Percentiles rank a stretch among this genome's conserved stretches.
Conservation (phyloP, 768 basidiomycete genomes). For the Collybia sordida region DNA sequence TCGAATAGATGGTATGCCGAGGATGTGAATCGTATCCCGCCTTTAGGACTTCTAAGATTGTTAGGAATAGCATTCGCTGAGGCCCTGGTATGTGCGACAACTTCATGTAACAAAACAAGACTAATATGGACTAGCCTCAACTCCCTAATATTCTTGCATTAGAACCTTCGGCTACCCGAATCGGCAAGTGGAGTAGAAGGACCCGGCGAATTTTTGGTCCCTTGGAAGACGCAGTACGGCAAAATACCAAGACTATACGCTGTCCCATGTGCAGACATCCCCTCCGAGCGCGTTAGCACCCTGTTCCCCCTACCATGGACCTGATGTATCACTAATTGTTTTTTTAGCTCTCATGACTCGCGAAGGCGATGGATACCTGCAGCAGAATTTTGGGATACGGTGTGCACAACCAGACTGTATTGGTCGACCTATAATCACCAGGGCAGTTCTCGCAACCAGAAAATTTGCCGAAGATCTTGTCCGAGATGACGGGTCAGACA, state of each 20-base stretch:
- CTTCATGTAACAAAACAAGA: not conserved
- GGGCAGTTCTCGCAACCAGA: slow-evolving; percentile 1
- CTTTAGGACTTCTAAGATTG: not conserved
- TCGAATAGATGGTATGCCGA: slow-evolving; percentile 12
- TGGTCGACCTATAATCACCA: slow-evolving; percentile 1
- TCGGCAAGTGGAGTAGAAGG: not conserved
- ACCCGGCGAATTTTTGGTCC: slow-evolving; percentile 9
- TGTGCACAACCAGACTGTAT: slow-evolving; percentile 3
- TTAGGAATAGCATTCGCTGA: not conserved
- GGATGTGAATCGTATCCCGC: slow-evolving; percentile 6
- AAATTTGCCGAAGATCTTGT: slow-evolving; percentile 11
- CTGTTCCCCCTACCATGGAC: not conserved
- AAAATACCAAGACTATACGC: slow-evolving; percentile 9
- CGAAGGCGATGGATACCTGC: slow-evolving; percentile 10
- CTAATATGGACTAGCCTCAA: not conserved
- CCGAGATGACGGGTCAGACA: not conserved
- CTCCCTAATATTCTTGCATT: not conserved
- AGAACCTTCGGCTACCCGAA: not conserved
- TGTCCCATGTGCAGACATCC: slow-evolving; percentile 19
- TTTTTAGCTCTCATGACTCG: slow-evolving; percentile 5
- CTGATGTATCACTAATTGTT: not conserved
- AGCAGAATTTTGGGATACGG: slow-evolving; percentile 6
- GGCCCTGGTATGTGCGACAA: not conserved
- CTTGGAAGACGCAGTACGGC: slow-evolving; percentile 9
- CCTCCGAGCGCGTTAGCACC: slow-evolving; percentile 15